Conservation (phyloP, 306 rosid species). For the Cucumis hystrix region DNA sequence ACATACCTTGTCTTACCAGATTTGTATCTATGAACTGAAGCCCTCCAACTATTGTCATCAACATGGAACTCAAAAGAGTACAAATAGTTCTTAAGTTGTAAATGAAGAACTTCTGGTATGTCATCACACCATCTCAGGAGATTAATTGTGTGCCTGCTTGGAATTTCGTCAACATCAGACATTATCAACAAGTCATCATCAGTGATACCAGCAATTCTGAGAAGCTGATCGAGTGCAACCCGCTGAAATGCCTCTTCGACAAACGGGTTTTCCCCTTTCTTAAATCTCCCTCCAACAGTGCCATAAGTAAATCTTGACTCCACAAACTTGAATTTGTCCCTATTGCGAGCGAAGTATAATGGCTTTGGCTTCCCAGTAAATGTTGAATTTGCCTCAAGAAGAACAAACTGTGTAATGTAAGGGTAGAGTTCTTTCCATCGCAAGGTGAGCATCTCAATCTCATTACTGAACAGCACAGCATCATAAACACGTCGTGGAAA, state of each 20-base stretch:
- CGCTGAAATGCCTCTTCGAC: constrained; percentile 98
- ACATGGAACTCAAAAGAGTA: constrained; percentile 80
- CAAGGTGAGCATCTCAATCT: constrained; percentile 70
- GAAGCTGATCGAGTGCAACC: constrained; percentile 84
- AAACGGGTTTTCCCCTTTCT: constrained; percentile 88
- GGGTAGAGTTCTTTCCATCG: constrained; percentile 95
- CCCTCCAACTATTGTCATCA: constrained; percentile 96
- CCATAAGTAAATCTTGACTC: constrained; percentile 82
- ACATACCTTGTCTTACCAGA: constrained; percentile 70
- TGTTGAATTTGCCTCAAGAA: constrained; percentile 91
- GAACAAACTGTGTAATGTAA: constrained; percentile 68
- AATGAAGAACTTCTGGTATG: constrained; percentile 61
- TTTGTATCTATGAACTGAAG: constrained; percentile 74
- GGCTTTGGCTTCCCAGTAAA: constrained; percentile 77
- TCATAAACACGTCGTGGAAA: constrained; percentile 91
- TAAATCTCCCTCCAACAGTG: constrained; percentile 64
- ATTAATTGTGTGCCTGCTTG: constrained; percentile 89
- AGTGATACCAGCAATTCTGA: constrained; percentile 69
- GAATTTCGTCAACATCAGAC: constrained; percentile 99
- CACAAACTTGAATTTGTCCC: constrained; percentile 55
- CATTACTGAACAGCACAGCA: constrained; percentile 94
- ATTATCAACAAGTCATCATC: constrained; percentile 93
- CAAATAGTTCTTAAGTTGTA: constrained; percentile 81
- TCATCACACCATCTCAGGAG: constrained; percentile 96
- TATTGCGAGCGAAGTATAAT: constrained; percentile 39